These are phyloP conservation scores for Candolleomyces efflorescens DNA, from an alignment of 768 basidiomycete genomes.

Conservation along the genomic window DNA sequence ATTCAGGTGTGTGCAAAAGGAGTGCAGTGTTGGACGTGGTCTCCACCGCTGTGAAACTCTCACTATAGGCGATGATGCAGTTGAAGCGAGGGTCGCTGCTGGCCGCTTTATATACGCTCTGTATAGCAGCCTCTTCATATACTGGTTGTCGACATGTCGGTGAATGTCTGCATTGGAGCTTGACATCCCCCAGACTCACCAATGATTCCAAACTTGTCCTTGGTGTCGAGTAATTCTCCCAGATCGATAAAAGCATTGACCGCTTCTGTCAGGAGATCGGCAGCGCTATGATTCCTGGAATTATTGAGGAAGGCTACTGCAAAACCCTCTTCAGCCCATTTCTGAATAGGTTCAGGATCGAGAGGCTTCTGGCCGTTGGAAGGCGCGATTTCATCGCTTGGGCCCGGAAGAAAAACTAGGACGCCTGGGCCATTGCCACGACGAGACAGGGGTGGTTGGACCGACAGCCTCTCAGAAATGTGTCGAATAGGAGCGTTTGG, in stretches of 20 bases:
- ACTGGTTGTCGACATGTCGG: constrained; percentile 11
- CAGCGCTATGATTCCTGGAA: constrained; percentile 16
- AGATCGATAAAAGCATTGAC: constrained; percentile 32
- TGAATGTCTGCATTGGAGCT: not conserved
- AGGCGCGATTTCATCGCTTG: constrained; percentile 17
- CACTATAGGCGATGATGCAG: constrained; percentile 36
- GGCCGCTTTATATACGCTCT: constrained; percentile 23
- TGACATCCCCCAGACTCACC: constrained; percentile 24
- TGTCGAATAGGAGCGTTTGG: constrained; percentile 35
- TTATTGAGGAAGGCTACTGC: constrained; percentile 33
- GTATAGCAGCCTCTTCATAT: constrained; percentile 29
- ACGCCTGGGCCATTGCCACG: constrained; percentile 46
- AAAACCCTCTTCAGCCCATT: constrained; percentile 56
- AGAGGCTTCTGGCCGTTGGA: constrained; percentile 24
- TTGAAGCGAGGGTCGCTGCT: constrained; percentile 26
- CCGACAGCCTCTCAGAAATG: constrained; percentile 26
- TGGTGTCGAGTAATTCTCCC: constrained; percentile 32
- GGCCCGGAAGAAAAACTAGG: constrained; percentile 36
- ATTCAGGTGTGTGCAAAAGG: constrained; percentile 31
- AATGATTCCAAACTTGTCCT: constrained; percentile 41
- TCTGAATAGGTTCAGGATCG: constrained; percentile 45
- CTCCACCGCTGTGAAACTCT: constrained; percentile 12
- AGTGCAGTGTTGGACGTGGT: constrained; percentile 26
- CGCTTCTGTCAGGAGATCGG: constrained; percentile 26
- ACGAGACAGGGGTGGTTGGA: constrained; percentile 47